Base-by-base conservation (phyloP, 2,329 filamentous ascomycete species). In the Myriosclerotinia curreyana region DNA sequence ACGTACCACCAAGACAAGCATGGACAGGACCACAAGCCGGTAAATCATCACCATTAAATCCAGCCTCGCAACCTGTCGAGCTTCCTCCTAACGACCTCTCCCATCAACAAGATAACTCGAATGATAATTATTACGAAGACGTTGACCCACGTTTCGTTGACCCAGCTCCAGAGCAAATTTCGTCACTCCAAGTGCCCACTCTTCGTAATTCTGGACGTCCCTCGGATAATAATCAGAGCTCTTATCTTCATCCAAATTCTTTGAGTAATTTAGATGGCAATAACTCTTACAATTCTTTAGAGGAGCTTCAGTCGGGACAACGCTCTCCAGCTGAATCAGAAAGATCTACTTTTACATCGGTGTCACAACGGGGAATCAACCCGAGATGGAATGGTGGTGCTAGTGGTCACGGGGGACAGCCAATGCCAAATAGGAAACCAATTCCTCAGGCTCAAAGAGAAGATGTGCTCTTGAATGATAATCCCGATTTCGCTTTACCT, bases 301-400 rank as follows among this genome's bases (percentile, higher is more conserved):
- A 92, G 67, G 86, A 89, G 67, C 74, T 88, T 44, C 83, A 83
- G 52, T 77, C 83, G 53, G 83, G 82, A 55, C 79, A 82, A 52
- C 84, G 90, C 71, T 94, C 87, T 71, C 92, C 90, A 40, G 85
- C 87, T 38, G 84, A 87, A 71, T 94, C 89, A 67, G 91, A 96
- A 73, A 83, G 86, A 31, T 94, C 88, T 53, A 90, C 89, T 70
- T 97, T 96, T 77, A 97, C 94, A 1, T 95, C 90, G 14, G 89
- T 98, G 53, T 94, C 89, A 0, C 92, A 97, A 76, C 85, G 94
- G 42, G 90, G 90, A 1, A 80, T 97, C 62, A 97, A 97, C 75
- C 94, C 93, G 8, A 87, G 88, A 66, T 97, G 94, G 93, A 85
- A 89, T 67, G 72, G 60, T 59, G 67, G 66, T 53, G 64, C 60